phyloP scores from a whole-genome alignment of 495 filamentous ascomycete species.

The Glarea lozoyensis region DNA sequence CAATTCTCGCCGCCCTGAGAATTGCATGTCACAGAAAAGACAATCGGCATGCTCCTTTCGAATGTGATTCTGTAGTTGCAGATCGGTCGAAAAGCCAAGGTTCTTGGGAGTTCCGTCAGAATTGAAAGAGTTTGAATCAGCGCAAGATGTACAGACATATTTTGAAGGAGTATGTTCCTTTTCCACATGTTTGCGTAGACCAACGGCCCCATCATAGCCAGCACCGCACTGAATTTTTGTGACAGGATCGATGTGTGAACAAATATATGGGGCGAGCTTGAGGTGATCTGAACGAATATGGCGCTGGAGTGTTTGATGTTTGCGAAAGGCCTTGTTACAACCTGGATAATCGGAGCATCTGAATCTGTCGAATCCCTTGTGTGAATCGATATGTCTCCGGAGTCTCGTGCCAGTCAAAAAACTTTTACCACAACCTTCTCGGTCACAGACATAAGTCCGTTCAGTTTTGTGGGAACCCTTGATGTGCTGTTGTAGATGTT shows the following conservation, averaged over 20 bases:
- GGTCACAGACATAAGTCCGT: slow-evolving; percentile 60
- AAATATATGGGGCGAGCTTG: slow-evolving; percentile 56
- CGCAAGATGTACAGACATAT: slow-evolving; percentile 67
- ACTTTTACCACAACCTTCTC: slow-evolving; percentile 63
- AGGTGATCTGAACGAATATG: slow-evolving; percentile 72
- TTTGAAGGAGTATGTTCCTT: slow-evolving; percentile 56
- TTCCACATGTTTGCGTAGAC: slow-evolving; percentile 62
- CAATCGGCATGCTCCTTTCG: slow-evolving; percentile 64
- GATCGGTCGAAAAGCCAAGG: slow-evolving; percentile 62
- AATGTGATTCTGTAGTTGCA: slow-evolving; percentile 62
- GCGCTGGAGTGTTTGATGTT: slow-evolving; percentile 75
- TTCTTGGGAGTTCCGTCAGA: slow-evolving; percentile 19
- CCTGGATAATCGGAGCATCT: slow-evolving; percentile 64
- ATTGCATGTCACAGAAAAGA: slow-evolving; percentile 57
- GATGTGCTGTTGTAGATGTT: slow-evolving; percentile 75
- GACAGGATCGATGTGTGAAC: slow-evolving; percentile 44
- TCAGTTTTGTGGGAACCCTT: slow-evolving; percentile 70
- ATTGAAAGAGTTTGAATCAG: slow-evolving; percentile 8
- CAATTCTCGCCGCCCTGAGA: slow-evolving; percentile 49
- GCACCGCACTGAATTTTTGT: slow-evolving; percentile 52
- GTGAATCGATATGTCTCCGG: slow-evolving; percentile 54
- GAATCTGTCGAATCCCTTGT: slow-evolving; percentile 59
- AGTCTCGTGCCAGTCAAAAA: slow-evolving; percentile 73
- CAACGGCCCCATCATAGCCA: slow-evolving; percentile 61
- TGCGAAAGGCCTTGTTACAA: slow-evolving; percentile 75